Percentiles rank a stretch among this genome's conserved stretches.
phyloP scores from a whole-genome alignment of 2,329 filamentous ascomycete genomes.

The Colletotrichum sp. region DNA sequence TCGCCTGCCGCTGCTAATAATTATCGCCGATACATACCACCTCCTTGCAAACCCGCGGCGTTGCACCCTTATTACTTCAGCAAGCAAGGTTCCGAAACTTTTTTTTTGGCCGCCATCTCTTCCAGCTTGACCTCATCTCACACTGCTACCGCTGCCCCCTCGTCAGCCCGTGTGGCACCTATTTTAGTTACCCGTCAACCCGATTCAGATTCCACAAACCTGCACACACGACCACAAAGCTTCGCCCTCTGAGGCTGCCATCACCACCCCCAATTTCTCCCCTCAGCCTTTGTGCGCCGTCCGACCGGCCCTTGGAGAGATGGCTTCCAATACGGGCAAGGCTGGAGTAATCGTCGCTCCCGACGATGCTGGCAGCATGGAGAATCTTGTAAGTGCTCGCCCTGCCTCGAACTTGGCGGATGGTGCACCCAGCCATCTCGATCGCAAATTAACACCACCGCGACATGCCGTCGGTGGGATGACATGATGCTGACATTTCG shows the following conservation, averaged over 20 bases:
- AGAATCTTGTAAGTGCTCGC: conserved; percentile 61
- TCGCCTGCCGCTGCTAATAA: neutral
- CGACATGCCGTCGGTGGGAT: neutral
- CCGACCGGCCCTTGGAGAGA: conserved; percentile 24
- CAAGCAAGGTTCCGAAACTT: conserved; percentile 19
- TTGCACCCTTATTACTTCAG: conserved; percentile 14
- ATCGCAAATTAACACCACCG: neutral
- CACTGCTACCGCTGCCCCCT: neutral
- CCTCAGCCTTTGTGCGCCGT: conserved; percentile 1
- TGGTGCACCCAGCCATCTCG: neutral
- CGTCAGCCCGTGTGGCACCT: conserved; percentile 19
- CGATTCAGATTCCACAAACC: conserved; percentile 17
- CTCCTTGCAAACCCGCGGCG: neutral
- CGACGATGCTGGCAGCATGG: conserved; percentile 57
- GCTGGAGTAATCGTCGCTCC: conserved; percentile 62
- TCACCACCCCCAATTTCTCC: neutral
- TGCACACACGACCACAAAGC: conserved; percentile 18
- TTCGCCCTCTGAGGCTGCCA: conserved; percentile 13
- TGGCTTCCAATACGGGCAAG: conserved; percentile 54
- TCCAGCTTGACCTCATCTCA: neutral
- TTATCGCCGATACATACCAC: neutral
- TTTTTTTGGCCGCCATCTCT: neutral
- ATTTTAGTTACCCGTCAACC: conserved; percentile 21
- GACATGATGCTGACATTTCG: conserved; percentile 5
- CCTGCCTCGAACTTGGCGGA: neutral